Percentiles rank a stretch among this genome's conserved stretches.
phyloP scores from a whole-genome alignment of 306 rosid species.

The Cucumis cinereus region DNA sequence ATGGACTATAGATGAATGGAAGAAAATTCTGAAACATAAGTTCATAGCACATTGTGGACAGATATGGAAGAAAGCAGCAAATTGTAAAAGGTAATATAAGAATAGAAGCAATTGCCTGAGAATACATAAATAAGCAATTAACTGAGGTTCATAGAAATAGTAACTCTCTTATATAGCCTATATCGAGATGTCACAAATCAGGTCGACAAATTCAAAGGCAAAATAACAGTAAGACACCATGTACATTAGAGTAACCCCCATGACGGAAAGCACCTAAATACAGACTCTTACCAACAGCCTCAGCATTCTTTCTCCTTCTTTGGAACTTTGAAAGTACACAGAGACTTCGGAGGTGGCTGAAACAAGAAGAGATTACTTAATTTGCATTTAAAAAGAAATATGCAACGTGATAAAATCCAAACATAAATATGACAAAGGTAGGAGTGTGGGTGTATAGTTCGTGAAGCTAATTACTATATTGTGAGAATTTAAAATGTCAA shows the following conservation, averaged over 20 bases:
- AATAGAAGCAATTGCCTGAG: neutral
- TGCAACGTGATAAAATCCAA: neutral
- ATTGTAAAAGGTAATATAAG: neutral
- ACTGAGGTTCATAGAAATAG: neutral
- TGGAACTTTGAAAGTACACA: neutral
- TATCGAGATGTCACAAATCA: neutral
- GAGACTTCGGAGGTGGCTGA: slow-evolving; percentile 9
- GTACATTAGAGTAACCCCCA: neutral
- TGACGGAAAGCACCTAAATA: neutral
- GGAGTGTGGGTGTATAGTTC: neutral
- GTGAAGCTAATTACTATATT: neutral
- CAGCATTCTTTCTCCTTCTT: slow-evolving; percentile 14
- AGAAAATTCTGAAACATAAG: neutral
- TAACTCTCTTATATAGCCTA: neutral
- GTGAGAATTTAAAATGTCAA: neutral
- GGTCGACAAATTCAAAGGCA: slow-evolving; percentile 10
- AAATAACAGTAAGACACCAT: neutral
- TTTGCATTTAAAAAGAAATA: neutral
- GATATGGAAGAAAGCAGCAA: neutral
- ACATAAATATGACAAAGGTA: neutral
- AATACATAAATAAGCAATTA: neutral
- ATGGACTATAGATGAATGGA: neutral
- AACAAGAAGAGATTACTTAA: slow-evolving; percentile 1
- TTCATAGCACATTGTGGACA: neutral
- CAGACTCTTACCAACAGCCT: slow-evolving; percentile 7